Conservation (phyloP, 2,329 filamentous ascomycete species). For the Macrophomina tecta region DNA sequence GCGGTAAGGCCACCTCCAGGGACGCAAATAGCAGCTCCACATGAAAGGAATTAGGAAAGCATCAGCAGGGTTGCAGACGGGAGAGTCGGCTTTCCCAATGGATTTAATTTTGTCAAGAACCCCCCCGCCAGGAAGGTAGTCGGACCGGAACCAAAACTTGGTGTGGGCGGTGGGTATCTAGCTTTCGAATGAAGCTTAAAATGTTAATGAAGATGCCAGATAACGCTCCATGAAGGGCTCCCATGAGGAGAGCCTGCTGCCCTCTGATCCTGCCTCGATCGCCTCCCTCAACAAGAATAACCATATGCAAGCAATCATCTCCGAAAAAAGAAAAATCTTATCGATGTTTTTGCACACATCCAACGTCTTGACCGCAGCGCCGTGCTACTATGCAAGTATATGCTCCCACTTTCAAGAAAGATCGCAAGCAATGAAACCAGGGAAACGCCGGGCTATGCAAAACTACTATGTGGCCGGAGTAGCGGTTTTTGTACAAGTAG, state of each 20-base stretch:
- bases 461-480: not conserved
- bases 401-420: not conserved
- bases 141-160: not conserved
- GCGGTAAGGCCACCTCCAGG: not conserved
- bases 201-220: not conserved
- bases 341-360: not conserved
- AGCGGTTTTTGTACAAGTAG: slow-evolving; percentile 6
- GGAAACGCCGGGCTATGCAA: slow-evolving; percentile 18
- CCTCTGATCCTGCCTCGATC: not conserved
- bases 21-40: too few relatives aligned
- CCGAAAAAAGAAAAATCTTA: not conserved
- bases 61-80: not conserved
- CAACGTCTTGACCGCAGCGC: slow-evolving; percentile 6
- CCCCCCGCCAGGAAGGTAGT: not conserved
- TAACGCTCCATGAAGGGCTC: not conserved
- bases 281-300: not conserved
- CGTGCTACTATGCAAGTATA: slow-evolving; percentile 8
- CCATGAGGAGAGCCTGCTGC: not conserved
- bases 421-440: not conserved
- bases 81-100: not conserved
- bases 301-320: not conserved
- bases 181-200: slow-evolving; percentile 18
- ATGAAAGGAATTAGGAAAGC: too few relatives aligned
- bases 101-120: not conserved
- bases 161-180: slow-evolving; percentile 2